These are phyloP conservation scores for Cyclospora cayetanensis DNA, from an alignment of 169 alveolate genomes.

Conservation along the genomic window DNA sequence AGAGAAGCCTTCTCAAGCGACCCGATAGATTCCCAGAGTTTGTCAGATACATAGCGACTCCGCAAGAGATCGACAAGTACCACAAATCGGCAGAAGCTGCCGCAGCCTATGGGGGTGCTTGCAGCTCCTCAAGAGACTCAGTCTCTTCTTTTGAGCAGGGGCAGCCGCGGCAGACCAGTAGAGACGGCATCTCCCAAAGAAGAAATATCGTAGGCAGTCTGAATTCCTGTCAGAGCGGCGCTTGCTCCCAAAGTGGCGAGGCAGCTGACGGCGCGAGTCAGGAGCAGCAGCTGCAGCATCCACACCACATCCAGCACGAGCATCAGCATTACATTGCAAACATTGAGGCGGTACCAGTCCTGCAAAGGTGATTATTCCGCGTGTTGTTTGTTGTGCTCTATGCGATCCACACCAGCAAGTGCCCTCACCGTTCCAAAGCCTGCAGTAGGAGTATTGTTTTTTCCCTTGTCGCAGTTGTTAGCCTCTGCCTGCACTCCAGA, in stretches of 20 bases:
- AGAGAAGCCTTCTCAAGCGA: background rate
- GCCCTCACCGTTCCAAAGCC: too few species aligned
- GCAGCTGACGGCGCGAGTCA: background rate
- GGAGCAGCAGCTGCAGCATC: background rate
- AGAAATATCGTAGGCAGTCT: background rate
- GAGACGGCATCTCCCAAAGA: too few species aligned
- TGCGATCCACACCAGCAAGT: too few species aligned
- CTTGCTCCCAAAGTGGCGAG: background rate
- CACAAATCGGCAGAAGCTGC: background rate
- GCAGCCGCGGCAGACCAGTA: slow-evolving; percentile 47
- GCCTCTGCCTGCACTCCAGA: too few species aligned
- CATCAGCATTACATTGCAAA: slow-evolving; percentile 10
- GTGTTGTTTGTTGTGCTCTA: background rate
- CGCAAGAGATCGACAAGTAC: background rate
- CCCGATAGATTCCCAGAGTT: background rate
- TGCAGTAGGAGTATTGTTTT: too few species aligned
- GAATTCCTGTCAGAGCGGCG: background rate
- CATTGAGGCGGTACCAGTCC: background rate
- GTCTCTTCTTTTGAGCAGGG: background rate
- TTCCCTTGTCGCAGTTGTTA: too few species aligned
- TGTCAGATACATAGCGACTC: background rate
- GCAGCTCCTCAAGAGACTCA: background rate
- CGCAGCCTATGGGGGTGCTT: background rate
- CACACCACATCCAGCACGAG: background rate
- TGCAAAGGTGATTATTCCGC: background rate